Conservation (phyloP, 2,329 filamentous ascomycete genomes). For the Talaromyces sp. region DNA sequence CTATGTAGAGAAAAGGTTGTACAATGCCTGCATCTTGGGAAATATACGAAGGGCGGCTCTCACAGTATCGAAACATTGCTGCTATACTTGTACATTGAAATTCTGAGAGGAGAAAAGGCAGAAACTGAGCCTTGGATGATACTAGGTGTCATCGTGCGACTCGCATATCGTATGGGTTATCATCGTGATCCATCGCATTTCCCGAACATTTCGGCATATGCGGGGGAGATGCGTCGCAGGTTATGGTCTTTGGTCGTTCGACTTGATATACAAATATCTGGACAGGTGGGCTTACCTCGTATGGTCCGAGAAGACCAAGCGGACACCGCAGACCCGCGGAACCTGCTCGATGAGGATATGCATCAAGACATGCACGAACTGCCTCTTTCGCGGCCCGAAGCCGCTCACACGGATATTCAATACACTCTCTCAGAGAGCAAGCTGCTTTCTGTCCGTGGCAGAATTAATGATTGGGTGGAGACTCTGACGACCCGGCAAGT, state of each 20-base stretch:
- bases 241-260: conserved; percentile 35
- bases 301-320: conserved; percentile 36
- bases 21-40: conserved; percentile 6
- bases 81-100: conserved; percentile 2
- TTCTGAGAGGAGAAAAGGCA: background rate
- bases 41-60: background rate
- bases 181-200: conserved; percentile 41
- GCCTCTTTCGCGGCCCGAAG: conserved; percentile 28
- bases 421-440: conserved; percentile 21
- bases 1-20: conserved; percentile 6
- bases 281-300: conserved; percentile 38
- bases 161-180: conserved; percentile 40
- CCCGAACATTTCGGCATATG: conserved; percentile 26
- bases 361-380: conserved; percentile 32
- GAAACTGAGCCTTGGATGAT: conserved; percentile 25
- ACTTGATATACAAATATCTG: conserved; percentile 38
- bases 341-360: conserved; percentile 42
- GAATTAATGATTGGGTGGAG: conserved; percentile 15
- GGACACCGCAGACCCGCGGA: conserved; percentile 40
- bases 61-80: conserved; percentile 7
- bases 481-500: conserved; percentile 8
- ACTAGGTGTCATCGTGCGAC: conserved; percentile 27
- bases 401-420: conserved; percentile 22
- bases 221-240: conserved; percentile 37
- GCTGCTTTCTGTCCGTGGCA: conserved; percentile 19